phyloP scores from a whole-genome alignment of 805 yeast species.

The Candida sanyiensis region DNA sequence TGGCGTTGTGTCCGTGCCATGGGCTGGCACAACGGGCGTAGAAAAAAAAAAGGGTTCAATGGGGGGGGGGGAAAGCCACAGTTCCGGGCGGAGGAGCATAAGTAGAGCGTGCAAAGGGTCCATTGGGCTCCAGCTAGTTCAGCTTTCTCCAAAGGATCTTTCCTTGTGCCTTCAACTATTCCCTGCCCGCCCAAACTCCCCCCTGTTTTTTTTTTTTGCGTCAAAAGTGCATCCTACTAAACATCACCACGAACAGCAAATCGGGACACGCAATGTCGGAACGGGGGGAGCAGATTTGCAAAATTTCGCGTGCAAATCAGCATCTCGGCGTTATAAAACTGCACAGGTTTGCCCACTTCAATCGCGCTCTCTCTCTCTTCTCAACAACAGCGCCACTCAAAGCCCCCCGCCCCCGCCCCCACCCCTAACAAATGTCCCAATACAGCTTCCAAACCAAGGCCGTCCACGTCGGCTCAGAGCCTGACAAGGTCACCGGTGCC shows the following conservation, averaged over 20 bases:
- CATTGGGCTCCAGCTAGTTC: too few relatives aligned
- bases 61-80: conserved; percentile 6
- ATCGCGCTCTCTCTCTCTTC: neutral
- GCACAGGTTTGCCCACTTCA: too few relatives aligned
- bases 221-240: conserved; percentile 2
- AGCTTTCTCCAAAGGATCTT: too few relatives aligned
- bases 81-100: neutral
- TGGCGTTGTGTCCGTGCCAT: conserved; percentile 6
- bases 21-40: conserved; percentile 10
- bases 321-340: too few relatives aligned
- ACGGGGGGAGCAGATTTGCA: too few relatives aligned
- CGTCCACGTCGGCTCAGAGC: conserved; percentile 74
- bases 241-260: neutral
- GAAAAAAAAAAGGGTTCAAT: too few relatives aligned
- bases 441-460: conserved; percentile 70
- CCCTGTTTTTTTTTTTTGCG: neutral
- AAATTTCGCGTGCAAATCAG: too few relatives aligned
- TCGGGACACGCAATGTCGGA: too few relatives aligned
- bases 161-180: too few relatives aligned
- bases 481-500: conserved; percentile 74
- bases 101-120: too few relatives aligned
- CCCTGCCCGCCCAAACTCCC: neutral
- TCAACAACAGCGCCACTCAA: neutral
- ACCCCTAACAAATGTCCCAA: conserved; percentile 16
- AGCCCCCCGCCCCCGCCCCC: neutral